Conservation (phyloP, 306 rosid genomes). For the Malus asiatica region DNA sequence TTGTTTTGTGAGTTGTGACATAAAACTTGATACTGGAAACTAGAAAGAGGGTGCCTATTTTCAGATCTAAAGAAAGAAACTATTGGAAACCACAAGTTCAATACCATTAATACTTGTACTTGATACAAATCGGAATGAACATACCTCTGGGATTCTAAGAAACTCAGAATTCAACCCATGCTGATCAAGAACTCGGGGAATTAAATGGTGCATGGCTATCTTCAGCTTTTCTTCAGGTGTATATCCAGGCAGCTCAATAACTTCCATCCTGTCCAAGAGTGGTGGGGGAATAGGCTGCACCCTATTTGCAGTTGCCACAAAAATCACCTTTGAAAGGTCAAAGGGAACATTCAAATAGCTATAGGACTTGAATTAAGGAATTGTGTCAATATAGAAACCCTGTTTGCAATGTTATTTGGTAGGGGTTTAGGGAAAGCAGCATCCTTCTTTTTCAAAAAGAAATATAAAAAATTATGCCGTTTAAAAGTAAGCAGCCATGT, state of each 20-base stretch:
- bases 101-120: background rate
- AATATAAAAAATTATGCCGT: background rate
- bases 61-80: background rate
- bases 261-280: slow-evolving; percentile 98
- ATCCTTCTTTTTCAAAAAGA: background rate
- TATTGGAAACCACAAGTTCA: background rate
- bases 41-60: background rate
- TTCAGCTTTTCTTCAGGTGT: slow-evolving; percentile 91
- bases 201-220: slow-evolving; percentile 86
- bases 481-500: background rate
- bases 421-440: background rate
- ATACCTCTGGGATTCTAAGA: slow-evolving; percentile 94
- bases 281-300: slow-evolving; percentile 89
- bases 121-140: background rate
- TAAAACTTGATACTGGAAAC: background rate
- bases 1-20: background rate
- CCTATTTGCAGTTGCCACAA: slow-evolving; percentile 96
- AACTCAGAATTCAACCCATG: slow-evolving; percentile 82
- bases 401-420: background rate
- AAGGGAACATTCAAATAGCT: slow-evolving; percentile 98
- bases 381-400: slow-evolving; percentile 2
- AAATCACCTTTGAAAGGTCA: slow-evolving; percentile 88
- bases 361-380: slow-evolving; percentile 50
- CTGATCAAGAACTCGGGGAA: slow-evolving; percentile 93
- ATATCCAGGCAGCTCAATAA: slow-evolving; percentile 96